Evolutionary conservation across 805 yeast genomes (phyloP), one percentile per base, ranked within the genome.

Genomic region (Lipomyces yamadae): DNA sequence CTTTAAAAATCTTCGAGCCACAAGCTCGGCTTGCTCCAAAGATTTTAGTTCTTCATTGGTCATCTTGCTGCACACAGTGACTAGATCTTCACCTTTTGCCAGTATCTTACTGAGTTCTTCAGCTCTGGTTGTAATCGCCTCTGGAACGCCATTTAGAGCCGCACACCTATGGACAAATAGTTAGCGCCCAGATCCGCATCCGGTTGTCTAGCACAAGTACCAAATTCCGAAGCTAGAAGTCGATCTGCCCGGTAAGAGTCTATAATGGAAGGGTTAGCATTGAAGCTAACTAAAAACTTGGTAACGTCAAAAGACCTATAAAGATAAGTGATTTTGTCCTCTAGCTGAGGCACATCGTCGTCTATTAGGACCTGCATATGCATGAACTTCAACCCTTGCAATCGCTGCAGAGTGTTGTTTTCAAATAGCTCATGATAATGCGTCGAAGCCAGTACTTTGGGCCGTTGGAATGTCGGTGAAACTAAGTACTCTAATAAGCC

Each of bases 361-460:
- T 67, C 63, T 10, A 77, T 67, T 6, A 76, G 30, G 2, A 81
- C 74, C 53, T 79, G 78, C 73, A 82, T 80, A 34, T 77, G 77
- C 70, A 75, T 77, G 65, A 78, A 79, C n/a, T 69, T 71, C 1
- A 79, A 70, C 0, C 74, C 60, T 80, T 34, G 32, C 3, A 39
- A 52, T 3, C 39, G 56, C 1, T 33, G 30, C 32, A 56, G 29
- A 7, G 15, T 54, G 18, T 57, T 63, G 2, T 33, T 24, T 18
- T 63, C 67, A 48, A 67, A 53, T 8, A 53, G 61, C 34, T 67
- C 84, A 70, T 79, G 81, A 65, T 80, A 81, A 74, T 83, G 85
- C 0, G 85, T 82, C 5, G 82, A 78, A 1, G 80, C 73, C 1
- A 83, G 55, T 0, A 76, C 72, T 60, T 78, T 70, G 0, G 80